These are phyloP conservation scores for Tephrocybe sp. DNA, from an alignment of 768 basidiomycete species.

Conservation along the genomic window DNA sequence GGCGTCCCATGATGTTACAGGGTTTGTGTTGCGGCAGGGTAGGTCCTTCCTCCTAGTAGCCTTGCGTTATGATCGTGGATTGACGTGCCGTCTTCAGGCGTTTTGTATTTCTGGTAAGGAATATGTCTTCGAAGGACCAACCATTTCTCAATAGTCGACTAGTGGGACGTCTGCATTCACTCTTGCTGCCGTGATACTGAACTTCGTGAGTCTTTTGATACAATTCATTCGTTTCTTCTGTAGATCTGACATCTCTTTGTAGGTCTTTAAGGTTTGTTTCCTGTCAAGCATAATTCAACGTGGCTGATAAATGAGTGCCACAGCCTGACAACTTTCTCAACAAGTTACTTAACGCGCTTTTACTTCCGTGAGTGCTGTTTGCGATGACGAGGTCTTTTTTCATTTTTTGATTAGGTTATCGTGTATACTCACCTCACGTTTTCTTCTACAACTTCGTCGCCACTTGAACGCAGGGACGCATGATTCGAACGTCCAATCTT, in stretches of 20 bases:
- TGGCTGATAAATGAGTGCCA: neutral
- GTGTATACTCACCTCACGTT: too few relatives aligned
- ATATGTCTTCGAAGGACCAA: neutral
- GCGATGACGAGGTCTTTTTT: too few relatives aligned
- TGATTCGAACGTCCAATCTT: too few relatives aligned
- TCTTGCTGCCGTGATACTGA: constrained; percentile 2
- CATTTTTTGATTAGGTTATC: too few relatives aligned
- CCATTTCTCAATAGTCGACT: neutral
- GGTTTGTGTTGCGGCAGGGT: constrained; percentile 16
- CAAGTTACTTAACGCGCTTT: neutral
- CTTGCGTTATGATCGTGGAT: neutral
- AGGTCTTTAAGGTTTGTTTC: constrained; percentile 1
- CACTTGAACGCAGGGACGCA: too few relatives aligned
- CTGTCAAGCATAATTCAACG: too few relatives aligned
- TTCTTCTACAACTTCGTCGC: too few relatives aligned
- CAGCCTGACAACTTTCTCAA: neutral
- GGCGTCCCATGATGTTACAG: neutral
- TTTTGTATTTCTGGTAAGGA: constrained; percentile 15
- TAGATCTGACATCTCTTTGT: neutral
- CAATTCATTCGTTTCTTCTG: neutral
- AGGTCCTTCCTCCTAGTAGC: neutral
- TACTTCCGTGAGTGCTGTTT: too few relatives aligned
- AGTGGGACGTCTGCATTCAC: constrained; percentile 3
- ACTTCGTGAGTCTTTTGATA: neutral
- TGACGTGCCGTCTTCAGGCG: constrained; percentile 1